phyloP scores from a whole-genome alignment of 164 flowering plant genomes.

The Berberis vulgaris region DNA sequence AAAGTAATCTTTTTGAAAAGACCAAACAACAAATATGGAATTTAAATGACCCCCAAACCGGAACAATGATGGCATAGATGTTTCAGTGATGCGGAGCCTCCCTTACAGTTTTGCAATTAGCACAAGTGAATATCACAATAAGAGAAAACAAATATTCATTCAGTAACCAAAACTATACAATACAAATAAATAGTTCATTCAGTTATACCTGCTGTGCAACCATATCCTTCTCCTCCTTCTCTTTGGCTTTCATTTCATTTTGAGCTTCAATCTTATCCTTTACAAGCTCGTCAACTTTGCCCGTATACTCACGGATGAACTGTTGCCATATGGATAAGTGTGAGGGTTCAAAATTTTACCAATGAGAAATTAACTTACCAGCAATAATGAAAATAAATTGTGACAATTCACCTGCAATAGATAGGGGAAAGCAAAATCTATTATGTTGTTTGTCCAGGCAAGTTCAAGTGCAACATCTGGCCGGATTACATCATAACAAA shows the following conservation, averaged over 20 bases:
- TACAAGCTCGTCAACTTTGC: conserved; percentile 90
- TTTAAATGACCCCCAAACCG: no score
- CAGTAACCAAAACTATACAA: not conserved
- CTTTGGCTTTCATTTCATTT: conserved; percentile 79
- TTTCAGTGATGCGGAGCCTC: no score
- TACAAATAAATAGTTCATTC: not conserved
- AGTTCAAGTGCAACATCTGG: conserved; percentile 96
- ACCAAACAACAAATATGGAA: no score
- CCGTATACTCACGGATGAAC: conserved; percentile 85
- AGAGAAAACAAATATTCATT: not conserved
- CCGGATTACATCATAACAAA: conserved; percentile 84
- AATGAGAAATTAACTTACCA: not conserved
- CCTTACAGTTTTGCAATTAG: no score
- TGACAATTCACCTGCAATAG: conserved; percentile 64
- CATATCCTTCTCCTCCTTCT: conserved; percentile 86
- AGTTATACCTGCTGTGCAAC: conserved; percentile 81
- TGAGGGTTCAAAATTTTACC: not conserved
- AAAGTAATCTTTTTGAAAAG: no score
- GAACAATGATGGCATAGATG: no score
- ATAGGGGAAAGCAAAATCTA: conserved; percentile 95
- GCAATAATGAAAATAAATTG: not conserved
- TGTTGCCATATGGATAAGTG: conserved; percentile 14
- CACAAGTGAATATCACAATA: no score
- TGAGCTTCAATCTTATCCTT: conserved; percentile 81
- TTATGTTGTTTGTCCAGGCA: conserved; percentile 94